Evolutionary conservation across 257 asterid species (phyloP).

Genomic region (Ophiorrhiza pumila): DNA sequence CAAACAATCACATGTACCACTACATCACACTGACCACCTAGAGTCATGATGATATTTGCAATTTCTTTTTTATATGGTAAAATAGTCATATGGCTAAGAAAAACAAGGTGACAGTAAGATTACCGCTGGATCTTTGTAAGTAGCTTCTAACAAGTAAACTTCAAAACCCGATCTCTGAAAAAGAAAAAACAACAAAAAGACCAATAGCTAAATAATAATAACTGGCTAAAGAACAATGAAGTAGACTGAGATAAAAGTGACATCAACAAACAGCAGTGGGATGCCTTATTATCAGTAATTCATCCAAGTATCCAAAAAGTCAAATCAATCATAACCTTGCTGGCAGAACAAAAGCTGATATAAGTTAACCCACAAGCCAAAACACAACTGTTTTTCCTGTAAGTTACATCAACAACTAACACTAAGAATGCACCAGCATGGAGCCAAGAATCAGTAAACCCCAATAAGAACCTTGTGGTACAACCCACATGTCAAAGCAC

Average conservation of each 20-base stretch:
- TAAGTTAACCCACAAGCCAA: too few species aligned
- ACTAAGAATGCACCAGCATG: neutral
- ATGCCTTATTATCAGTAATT: neutral
- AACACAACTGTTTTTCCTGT: too few species aligned
- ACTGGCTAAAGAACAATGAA: slow-evolving; percentile 12
- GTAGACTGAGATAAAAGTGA: slow-evolving; percentile 12
- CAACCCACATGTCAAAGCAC: neutral
- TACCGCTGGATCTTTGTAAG: slow-evolving; percentile 94
- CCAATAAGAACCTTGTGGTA: neutral
- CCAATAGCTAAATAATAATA: slow-evolving; percentile 20
- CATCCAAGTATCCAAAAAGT: neutral
- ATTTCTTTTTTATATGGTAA: neutral
- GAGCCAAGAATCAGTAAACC: neutral
- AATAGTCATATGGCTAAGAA: neutral
- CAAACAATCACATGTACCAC: neutral
- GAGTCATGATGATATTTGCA: neutral
- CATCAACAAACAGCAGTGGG: slow-evolving; percentile 10
- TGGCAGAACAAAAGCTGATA: neutral
- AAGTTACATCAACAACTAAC: too few species aligned
- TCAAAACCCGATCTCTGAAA: slow-evolving; percentile 98
- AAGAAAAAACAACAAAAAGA: slow-evolving; percentile 21
- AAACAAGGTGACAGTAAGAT: slow-evolving; percentile 28
- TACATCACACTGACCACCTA: neutral
- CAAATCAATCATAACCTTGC: neutral
- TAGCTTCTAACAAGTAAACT: slow-evolving; percentile 88